Evolutionary conservation across 768 basidiomycete genomes (phyloP), one percentile per base, ranked within the genome.

Genomic region (Chlorophyllum brunneum): DNA sequence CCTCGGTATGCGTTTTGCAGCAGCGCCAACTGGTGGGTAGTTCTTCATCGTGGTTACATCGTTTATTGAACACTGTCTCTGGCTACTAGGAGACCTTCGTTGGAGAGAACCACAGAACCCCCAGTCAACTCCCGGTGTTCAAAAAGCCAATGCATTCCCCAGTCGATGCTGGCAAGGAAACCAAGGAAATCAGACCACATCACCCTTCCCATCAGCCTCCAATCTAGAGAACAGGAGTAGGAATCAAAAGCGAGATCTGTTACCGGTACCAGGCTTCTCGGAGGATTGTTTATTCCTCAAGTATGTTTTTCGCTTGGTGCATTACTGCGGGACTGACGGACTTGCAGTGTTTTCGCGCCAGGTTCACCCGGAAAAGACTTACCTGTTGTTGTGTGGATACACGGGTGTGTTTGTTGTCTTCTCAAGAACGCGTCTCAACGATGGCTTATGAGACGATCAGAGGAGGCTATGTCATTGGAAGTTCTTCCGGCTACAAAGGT

Each of bases 1-100:
- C 51, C 64, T 76, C 13, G 72, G 72, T 0, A 68, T 79, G 37
- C 70, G 79, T 5, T 81, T 75, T 61, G 79, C 80, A 9, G 76
- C 75, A 15, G 63, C 76, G 26, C 78, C 80, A 4, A 54, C 69
- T 29, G 78, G 78, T 75, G 22, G 20, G 68, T 52, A 26, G 7
- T 23, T 42, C 11, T 11, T 34, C 2, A 9, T 31, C 5, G 5
- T 16, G 27, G 5, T 30, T 44, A 4, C 4, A 1, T 23, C 2
- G 13, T 36, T 22, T n/a, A n/a, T n/a, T n/a, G n/a, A n/a, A n/a
- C n/a, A 10, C 18, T 15, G 54, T 48, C 11, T 16, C 55, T 48
- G n/a, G n/a, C n/a, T n/a, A n/a, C n/a, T n/a, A n/a, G n/a, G n/a
- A n/a, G n/a, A n/a, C n/a, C 52, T 75, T 48, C 63, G 60, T 33